A percentile compares a stretch with the other conserved stretches of the same genome.
These are phyloP conservation scores for Eucalyptus pauciflora DNA, from an alignment of 345 rosid genomes.

Conservation along the genomic window DNA sequence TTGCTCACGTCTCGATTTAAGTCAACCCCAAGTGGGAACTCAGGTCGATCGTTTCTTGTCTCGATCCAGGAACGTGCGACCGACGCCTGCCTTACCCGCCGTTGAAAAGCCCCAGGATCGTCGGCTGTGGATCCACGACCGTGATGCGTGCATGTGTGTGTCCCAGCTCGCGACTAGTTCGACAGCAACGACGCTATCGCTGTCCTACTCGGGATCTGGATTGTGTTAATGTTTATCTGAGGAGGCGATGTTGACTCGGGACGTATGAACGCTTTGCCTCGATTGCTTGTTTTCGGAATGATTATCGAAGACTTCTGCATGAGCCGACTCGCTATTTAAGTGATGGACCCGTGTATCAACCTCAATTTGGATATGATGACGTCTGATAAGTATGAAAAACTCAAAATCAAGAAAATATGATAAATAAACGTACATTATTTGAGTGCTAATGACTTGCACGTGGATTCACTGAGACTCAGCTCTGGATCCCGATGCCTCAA, in stretches of 20 bases:
- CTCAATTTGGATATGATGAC: neutral
- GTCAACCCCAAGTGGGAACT: neutral
- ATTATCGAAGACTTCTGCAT: neutral
- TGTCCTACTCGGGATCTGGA: neutral
- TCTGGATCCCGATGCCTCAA: too few species aligned
- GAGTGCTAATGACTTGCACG: accelerated
- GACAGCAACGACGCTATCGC: neutral
- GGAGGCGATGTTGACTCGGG: neutral
- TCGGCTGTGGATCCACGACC: neutral
- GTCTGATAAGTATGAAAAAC: neutral
- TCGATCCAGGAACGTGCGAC: neutral
- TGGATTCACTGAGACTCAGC: accelerated
- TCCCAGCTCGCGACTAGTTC: neutral
- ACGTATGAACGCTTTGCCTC: neutral
- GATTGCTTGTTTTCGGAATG: neutral
- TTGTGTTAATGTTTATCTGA: neutral
- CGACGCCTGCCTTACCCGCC: neutral
- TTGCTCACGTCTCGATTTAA: neutral
- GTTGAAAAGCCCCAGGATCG: neutral
- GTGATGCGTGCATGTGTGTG: neutral
- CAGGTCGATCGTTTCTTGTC: neutral
- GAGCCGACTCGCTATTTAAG: neutral
- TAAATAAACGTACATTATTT: too few species aligned
- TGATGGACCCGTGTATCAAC: neutral
- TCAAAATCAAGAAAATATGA: neutral